Base-by-base conservation (phyloP, 495 filamentous ascomycete species). In the Aspergillus sparsus region DNA sequence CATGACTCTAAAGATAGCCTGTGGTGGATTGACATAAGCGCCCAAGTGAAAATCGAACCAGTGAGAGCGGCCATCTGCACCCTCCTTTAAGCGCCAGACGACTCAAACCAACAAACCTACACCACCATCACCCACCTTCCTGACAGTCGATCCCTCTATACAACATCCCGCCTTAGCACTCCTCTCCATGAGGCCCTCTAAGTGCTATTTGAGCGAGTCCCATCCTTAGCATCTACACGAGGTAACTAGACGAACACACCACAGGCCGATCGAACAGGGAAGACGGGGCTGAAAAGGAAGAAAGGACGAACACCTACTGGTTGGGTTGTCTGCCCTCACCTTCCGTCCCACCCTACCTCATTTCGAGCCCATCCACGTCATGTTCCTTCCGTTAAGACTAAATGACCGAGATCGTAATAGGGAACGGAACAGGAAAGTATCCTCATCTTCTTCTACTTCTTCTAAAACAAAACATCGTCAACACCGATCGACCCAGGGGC, bases 331-430 rank as follows among this genome's bases (percentile, higher is more conserved):
- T 64, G 64, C 58, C 66, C 66, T 68, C 64, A 65, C 69, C 63
- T 63, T 65, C 56, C 67, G 60, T 66, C 66, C 67, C 61, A 57
- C 52, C 21, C 35, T 39, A 63, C 62, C 66, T 68, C 64, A 68
- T 63, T 68, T 67, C 62, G 60, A 69, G 58, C 63, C 68, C 70
- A 60, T 62, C 32, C 58, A 68, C 67, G 68, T 67, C 72, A 80
- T 78, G 75, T 77, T 77, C 61, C 66, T 67, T 57, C 76, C 75
- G 55, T 65, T 75, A 58, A 78, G 75, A 73, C 69, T 69, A 67
- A 77, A 76, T 65, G 67, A 73, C 65, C 71, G 70, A 60, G 66
- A 75, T 69, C 66, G 63, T 61, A 70, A 73, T 63, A 71, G 71
- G 66, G 69, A 66, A 55, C 63, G 66, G 46, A 58, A 54, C 13